Base-by-base conservation (phyloP, 2,329 filamentous ascomycete genomes). In the Tolypocladium endophyticum region DNA sequence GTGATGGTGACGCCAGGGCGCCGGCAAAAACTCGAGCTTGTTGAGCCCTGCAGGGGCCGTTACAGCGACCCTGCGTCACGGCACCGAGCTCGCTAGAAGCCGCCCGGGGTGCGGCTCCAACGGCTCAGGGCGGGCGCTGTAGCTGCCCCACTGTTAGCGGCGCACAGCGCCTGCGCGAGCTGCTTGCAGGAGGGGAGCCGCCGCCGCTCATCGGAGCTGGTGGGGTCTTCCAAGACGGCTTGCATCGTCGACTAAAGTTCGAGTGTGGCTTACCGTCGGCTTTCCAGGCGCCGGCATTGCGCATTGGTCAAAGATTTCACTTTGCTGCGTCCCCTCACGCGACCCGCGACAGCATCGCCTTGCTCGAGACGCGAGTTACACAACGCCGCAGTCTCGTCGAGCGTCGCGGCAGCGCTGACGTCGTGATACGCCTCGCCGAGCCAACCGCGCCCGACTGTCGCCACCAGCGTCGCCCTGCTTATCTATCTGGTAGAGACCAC, bases 181-280 rank as follows among this genome's bases (percentile, higher is more conserved):
- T 25, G n/a, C 23, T n/a, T n/a, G 39, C 20, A 43, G 39, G 20
- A 23, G n/a, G 9, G 1, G n/a, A n/a, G 20, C 43, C 20, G 25
- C 5, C 45, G 23, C 45, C 45, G 45, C 45, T 50, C 28, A 18
- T 18, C 14, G 25, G 45, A 50, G 14, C 45, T 30, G 47, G 53
- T 55, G 53, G 53, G 53, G 53, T n/a, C n/a, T 55, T 39, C 35
- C 7, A n/a, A 35, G 28, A 12, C 47, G 47, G 28, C 25, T 20
- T 20, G 12, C 50, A 45, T 56, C 30, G 38, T 3, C 56, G 7
- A 23, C 38, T 11, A n/a, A n/a, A 36, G 35, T 14, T 36, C 35
- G 33, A 43, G 20, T 28, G 39, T 60, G 59, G 61, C 61, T 62
- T 59, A 60, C 39, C 59, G 56, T 64, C 59, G 59, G 62, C 61